phyloP scores from a whole-genome alignment of 169 alveolate species.

The Plasmodium yoelii region DNA sequence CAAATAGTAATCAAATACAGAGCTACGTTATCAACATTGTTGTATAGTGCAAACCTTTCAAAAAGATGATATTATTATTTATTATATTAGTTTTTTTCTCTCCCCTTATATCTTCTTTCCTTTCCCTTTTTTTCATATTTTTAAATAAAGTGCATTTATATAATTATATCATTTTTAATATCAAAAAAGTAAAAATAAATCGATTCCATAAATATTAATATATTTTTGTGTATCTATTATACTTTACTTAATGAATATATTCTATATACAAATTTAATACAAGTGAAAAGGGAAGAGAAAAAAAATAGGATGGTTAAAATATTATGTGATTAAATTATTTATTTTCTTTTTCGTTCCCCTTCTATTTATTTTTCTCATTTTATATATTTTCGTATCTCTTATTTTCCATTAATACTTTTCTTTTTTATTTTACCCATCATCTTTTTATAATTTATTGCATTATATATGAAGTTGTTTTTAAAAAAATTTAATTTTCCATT shows the following conservation, averaged over 20 bases:
- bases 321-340: constrained; percentile 40
- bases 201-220: neutral
- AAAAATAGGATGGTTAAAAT: constrained; percentile 32
- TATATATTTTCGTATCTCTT: neutral
- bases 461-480: too few relatives aligned
- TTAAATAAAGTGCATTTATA: constrained; percentile 4
- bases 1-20: constrained; percentile 11
- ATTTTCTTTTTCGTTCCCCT: neutral
- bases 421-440: constrained; percentile 20
- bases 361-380: neutral
- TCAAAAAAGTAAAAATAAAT: constrained; percentile 5
- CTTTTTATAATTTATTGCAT: neutral
- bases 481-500: neutral
- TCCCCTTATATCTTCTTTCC: constrained; percentile 1
- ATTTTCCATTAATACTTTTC: constrained; percentile 37
- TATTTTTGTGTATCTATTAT: constrained; percentile 3
- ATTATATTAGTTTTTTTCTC: neutral
- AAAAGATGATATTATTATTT: constrained; percentile 2
- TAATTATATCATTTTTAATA: constrained; percentile 17
- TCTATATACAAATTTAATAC: constrained; percentile 19
- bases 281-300: constrained; percentile 28
- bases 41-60: constrained; percentile 12
- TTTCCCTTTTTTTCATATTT: constrained; percentile 13
- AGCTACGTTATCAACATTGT: constrained; percentile 18
- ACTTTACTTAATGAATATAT: constrained; percentile 4